Base-by-base conservation (phyloP, 2,329 filamentous ascomycete genomes). In the Diaporthe ampelina region DNA sequence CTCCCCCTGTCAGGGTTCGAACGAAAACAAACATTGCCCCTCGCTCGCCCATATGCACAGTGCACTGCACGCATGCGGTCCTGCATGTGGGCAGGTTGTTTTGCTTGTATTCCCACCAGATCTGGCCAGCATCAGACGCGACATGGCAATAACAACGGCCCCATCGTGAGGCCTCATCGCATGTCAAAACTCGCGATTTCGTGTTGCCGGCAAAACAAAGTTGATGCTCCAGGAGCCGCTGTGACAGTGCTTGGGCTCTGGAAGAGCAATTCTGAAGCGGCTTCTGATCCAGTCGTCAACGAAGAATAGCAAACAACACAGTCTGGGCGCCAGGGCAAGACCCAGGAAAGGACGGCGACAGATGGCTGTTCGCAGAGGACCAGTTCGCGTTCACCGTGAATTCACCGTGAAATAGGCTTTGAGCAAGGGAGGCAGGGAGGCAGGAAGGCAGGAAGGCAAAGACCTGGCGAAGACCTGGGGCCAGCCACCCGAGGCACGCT, bases 21-120 rank as follows among this genome's bases (percentile, higher is more conserved):
- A 40, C 69, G 7, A 74, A 69, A 73, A 73, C 61, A 74, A 74
- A 74, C 73, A 74, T 50, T 73, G 70, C 73, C 70, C 70, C 73
- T 52, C 29, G 61, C 45, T 63, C 52, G 43, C 15, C 15, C 45
- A 21, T 43, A 26, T 43, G 8, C 19, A 37, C 35, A 37, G 35
- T 50, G n/a, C 15, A 24, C 48, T 24, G 48, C 48, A 52, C 50
- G 50, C 56, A 48, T 71, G 57, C 72, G 61, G 40, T 24, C 24
- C n/a, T 26, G 56, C 43, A 61, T 21, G 11, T 48, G 54, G 15
- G 43, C 68, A 70, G 40, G 29, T 56, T 35, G 43, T 70, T 56
- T 52, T 56, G 43, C 21, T 50, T 50, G 21, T 35, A 48, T 48
- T 40, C 50, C 54, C 68, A 59, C 40, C 54, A 70, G 11, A 59